Evolutionary conservation across 352 stramenopile genomes (phyloP), one percentile per base, ranked within the genome.

Genomic region (Paralagenidium karlingii): DNA sequence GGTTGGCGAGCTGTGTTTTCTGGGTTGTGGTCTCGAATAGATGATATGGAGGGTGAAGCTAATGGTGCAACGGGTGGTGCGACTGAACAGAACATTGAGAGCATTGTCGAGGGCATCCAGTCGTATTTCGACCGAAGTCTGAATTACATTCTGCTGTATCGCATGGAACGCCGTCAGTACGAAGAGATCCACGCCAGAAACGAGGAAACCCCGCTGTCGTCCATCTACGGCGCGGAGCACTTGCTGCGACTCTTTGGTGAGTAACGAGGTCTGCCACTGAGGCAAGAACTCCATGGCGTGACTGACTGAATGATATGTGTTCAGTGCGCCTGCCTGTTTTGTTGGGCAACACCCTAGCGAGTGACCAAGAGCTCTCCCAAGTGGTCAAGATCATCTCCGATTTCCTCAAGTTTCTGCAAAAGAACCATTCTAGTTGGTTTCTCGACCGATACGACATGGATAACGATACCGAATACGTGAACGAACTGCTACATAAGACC

Each of bases 221-320:
- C 95, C 50, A 77, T 96, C 20, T 97, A 97, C 49, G 85, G 85
- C 18, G 83, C 74, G 12, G 83, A 97, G 45, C 82, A 96, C 36
- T 60, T 97, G 5, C 63, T 96, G 18, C 65, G 87, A 31, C 55
- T 96, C 15, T 95, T 97, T 55, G 67, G 83, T 82, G 47, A 56
- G 65, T 79, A 20, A 3, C 53, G 45, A 16, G 24, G 33, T 33
- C 18, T 47, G 8, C 13, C 9, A 24, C 7, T 36, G 15, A 21
- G 39, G 13, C 8, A 19, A 19, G 3, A 27, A 21, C 9, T 45
- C 38, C 33, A 15, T 13, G 16, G 28, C 16, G 28, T 33, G 13
- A 33, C 7, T 7, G 8, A 20, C 30, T 36, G 3, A 36, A 7
- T 36, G 16, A 7, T 36, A 22, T 36, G 3, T 36, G 19, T 49